Base-by-base conservation (phyloP, 2,329 filamentous ascomycete genomes). In the Fusarium anthophilum region DNA sequence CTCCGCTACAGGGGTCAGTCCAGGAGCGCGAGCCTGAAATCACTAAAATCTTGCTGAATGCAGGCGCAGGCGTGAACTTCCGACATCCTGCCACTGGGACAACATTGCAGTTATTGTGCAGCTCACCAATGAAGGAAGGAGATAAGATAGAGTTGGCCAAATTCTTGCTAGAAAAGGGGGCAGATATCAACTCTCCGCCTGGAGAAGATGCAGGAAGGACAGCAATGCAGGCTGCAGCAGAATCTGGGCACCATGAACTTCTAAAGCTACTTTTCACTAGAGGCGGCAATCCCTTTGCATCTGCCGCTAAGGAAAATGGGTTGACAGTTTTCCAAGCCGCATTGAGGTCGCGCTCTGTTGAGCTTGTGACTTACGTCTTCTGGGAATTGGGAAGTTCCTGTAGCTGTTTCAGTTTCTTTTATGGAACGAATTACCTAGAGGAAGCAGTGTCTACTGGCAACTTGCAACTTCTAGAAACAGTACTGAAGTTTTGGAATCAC, bases 1-100 rank as follows among this genome's bases (percentile, higher is more conserved):
- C 38, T 5, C 44, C 58, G 4, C 15, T 56, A 1, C 51, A 58
- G 39, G 0, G 39, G 1, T 24, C 56, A 7, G 5, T 30, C 18
- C 17, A 53, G 0, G 0, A 22, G 8, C 2, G 1, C 0, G 0
- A 30, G 3, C 2, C 13, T 0, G 15, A 39, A 1, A 20, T 51
- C 12, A 48, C 8, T 1, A 22, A 35, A 5, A 5, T 45, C 13
- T 18, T 65, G 20, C 2, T 60, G 1, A 13, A 18, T 10, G 26
- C 8, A 10, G 63, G 35, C 7, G 26, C 56, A 15, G 1, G 18
- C 6, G 14, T 47, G 2, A 11, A 53, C 6, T 30, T 38, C 3
- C 32, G 45, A 15, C 39, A 61, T 37, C 4, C 17, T 6, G 0
- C 18, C 5, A n/a, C 41, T 3, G 20, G 20, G 2, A 67, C 43